Conservation (phyloP, 2,329 filamentous ascomycete genomes). For the Apiospora arundinis region DNA sequence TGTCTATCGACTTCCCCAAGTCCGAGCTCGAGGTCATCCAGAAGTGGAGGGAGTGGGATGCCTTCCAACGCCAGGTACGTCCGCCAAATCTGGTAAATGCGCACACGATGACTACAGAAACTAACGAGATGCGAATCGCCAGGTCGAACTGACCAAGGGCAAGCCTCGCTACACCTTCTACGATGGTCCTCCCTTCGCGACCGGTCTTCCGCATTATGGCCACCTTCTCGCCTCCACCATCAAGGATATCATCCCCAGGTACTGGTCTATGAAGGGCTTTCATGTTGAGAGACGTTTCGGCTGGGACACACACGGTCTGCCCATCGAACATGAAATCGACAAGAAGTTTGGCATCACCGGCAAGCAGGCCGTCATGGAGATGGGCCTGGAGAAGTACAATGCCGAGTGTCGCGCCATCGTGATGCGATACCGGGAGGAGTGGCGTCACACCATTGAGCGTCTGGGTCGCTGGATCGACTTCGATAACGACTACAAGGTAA, state of each 20-base stretch:
- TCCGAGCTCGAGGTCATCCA: slow-evolving; percentile 86
- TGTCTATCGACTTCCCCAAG: slow-evolving; percentile 92
- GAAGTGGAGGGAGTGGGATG: slow-evolving; percentile 90
- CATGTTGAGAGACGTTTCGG: slow-evolving; percentile 93
- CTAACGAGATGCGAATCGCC: background rate
- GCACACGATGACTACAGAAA: slow-evolving; percentile 18
- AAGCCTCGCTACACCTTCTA: slow-evolving; percentile 93
- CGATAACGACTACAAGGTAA: slow-evolving; percentile 92
- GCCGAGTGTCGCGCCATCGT: slow-evolving; percentile 90
- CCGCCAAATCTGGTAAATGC: slow-evolving; percentile 26
- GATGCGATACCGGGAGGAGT: slow-evolving; percentile 87
- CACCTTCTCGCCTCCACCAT: slow-evolving; percentile 91
- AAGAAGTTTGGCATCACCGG: slow-evolving; percentile 92
- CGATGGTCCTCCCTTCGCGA: slow-evolving; percentile 83
- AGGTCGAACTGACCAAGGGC: slow-evolving; percentile 81
- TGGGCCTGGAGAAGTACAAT: slow-evolving; percentile 91
- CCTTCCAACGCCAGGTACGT: slow-evolving; percentile 81
- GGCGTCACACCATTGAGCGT: slow-evolving; percentile 86
- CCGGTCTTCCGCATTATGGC: slow-evolving; percentile 69
- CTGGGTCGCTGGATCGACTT: slow-evolving; percentile 97
- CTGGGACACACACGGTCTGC: slow-evolving; percentile 94
- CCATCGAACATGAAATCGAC: slow-evolving; percentile 97
- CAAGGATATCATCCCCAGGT: slow-evolving; percentile 95
- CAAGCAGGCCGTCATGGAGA: slow-evolving; percentile 82
- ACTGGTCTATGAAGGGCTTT: slow-evolving; percentile 97